These are phyloP conservation scores for Maudiozyma saulgeensis DNA, from an alignment of 805 yeast species.

Conservation along the genomic window DNA sequence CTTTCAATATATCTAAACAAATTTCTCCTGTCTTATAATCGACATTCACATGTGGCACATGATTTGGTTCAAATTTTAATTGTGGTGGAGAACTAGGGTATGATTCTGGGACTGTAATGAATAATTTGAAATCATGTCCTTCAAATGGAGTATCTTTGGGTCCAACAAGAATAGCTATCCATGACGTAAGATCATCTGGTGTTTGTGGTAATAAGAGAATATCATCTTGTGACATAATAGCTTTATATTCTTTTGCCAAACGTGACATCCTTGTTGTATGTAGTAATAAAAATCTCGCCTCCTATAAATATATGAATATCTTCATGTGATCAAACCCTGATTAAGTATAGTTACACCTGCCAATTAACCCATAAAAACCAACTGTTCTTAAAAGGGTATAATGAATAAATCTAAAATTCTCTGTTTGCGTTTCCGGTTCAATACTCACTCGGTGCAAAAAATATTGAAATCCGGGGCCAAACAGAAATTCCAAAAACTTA, in stretches of 20 bases:
- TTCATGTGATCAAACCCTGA: too few relatives aligned
- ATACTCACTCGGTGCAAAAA: too few relatives aligned
- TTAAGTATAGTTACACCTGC: too few relatives aligned
- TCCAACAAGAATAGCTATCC: slow-evolving; percentile 46
- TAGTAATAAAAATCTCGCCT: too few relatives aligned
- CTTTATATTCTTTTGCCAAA: slow-evolving; percentile 14
- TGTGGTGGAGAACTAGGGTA: slow-evolving; percentile 57
- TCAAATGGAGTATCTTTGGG: slow-evolving; percentile 45
- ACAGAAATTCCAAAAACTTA: too few relatives aligned
- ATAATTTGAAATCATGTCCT: slow-evolving; percentile 43
- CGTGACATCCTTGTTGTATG: slow-evolving; percentile 5
- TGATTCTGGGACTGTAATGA: slow-evolving; percentile 34
- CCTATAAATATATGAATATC: too few relatives aligned
- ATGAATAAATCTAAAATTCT: too few relatives aligned
- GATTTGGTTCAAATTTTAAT: slow-evolving; percentile 34
- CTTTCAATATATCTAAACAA: slow-evolving; percentile 55
- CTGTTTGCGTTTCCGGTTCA: too few relatives aligned
- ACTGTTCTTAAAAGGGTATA: too few relatives aligned
- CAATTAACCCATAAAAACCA: too few relatives aligned
- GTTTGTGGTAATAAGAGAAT: slow-evolving; percentile 35
- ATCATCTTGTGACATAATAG: slow-evolving; percentile 19
- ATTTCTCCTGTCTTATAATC: slow-evolving; percentile 53
- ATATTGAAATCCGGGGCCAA: too few relatives aligned
- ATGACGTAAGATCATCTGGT: slow-evolving; percentile 37
- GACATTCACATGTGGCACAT: slow-evolving; percentile 42